Evolutionary conservation across 1,139 yeast genomes (phyloP).

Genomic region (Meyerozyma guilliermondii): DNA sequence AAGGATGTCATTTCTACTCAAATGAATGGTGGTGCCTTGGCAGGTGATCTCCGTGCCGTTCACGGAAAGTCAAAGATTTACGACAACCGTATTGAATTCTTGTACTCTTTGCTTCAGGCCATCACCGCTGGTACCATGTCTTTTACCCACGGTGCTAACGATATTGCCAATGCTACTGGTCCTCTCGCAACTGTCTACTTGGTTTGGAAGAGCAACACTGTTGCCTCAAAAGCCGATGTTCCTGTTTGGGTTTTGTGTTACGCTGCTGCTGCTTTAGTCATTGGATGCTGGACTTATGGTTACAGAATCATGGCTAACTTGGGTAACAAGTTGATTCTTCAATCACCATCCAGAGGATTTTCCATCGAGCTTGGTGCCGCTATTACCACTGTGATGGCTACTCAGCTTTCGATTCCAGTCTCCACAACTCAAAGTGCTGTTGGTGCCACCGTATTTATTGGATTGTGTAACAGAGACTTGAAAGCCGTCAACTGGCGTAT

Average conservation of each 20-base stretch:
- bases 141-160: conserved; percentile 80
- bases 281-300: conserved; percentile 73
- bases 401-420: conserved; percentile 66
- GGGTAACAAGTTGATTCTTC: conserved; percentile 72
- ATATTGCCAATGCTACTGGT: conserved; percentile 75
- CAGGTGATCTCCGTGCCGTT: conserved; percentile 43
- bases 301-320: conserved; percentile 66
- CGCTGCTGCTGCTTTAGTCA: conserved; percentile 62
- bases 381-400: conserved; percentile 68
- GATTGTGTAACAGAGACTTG: conserved; percentile 62
- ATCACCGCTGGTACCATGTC: conserved; percentile 78
- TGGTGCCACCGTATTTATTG: conserved; percentile 75
- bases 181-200: conserved; percentile 65
- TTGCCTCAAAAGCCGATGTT: conserved; percentile 47
- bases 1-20: conserved; percentile 59
- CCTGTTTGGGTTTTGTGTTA: conserved; percentile 71
- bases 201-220: conserved; percentile 53
- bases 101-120: conserved; percentile 67
- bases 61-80: conserved; percentile 60
- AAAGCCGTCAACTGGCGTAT: conserved; percentile 75
- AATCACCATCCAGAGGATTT: conserved; percentile 80
- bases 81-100: conserved; percentile 66
- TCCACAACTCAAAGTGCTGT: conserved; percentile 80
- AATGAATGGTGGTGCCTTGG: conserved; percentile 27
- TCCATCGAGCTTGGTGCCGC: conserved; percentile 79